phyloP scores from a whole-genome alignment of 306 rosid genomes.

The Leucaena leucocephala region DNA sequence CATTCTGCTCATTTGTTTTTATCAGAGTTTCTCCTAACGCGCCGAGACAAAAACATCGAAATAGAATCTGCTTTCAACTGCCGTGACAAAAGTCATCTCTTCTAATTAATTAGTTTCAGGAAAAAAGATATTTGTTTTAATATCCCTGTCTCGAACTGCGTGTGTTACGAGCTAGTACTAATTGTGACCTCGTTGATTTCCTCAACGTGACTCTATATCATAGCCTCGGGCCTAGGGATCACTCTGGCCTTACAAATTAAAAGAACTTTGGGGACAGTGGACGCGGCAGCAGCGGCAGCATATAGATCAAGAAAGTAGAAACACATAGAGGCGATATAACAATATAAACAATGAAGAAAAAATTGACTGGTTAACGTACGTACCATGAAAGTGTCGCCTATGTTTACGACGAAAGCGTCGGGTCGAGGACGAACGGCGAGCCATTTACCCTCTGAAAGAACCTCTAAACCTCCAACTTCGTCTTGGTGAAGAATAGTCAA shows the following conservation, averaged over 20 bases:
- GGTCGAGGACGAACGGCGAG: constrained; percentile 60
- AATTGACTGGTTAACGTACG: background rate
- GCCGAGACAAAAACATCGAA: background rate
- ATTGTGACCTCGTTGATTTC: too few relatives aligned
- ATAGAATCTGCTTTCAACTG: background rate
- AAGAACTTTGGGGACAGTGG: background rate
- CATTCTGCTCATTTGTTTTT: background rate
- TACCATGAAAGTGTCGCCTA: constrained; percentile 85
- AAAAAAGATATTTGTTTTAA: background rate
- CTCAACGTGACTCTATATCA: too few relatives aligned
- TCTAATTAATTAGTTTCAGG: background rate
- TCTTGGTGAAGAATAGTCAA: constrained; percentile 83
- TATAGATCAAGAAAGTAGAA: background rate
- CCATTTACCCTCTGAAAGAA: constrained; percentile 63
- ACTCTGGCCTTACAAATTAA: background rate
- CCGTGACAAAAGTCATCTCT: background rate
- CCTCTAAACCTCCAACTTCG: constrained; percentile 77
- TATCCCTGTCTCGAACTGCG: background rate
- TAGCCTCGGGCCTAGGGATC: background rate
- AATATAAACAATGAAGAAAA: background rate
- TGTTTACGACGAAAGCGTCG: constrained; percentile 69
- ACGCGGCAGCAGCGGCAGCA: background rate
- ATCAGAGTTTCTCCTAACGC: background rate
- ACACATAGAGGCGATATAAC: background rate
- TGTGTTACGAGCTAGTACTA: background rate